Conservation (phyloP, 2,329 filamentous ascomycete genomes). For the Polytolypa hystricis region DNA sequence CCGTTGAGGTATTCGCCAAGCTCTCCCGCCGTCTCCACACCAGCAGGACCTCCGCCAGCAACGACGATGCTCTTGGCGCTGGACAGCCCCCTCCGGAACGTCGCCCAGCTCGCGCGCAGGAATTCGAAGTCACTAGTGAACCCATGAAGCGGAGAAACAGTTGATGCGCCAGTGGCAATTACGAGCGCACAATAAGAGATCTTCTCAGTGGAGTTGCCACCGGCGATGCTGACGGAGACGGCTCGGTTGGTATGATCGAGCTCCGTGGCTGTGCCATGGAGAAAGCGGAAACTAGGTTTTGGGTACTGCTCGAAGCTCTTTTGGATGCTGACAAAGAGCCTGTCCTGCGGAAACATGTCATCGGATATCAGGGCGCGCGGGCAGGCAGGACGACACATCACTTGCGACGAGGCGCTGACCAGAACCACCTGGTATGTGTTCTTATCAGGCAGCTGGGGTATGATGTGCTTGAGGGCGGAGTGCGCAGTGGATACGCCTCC, state of each 20-base stretch:
- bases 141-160: constrained; percentile 35
- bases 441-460: constrained; percentile 23
- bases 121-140: neutral
- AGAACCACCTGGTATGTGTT: constrained; percentile 32
- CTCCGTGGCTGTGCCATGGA: constrained; percentile 29
- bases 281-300: constrained; percentile 27
- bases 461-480: constrained; percentile 42
- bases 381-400: constrained; percentile 34
- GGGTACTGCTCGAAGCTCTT: constrained; percentile 32
- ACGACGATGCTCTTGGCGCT: constrained; percentile 35
- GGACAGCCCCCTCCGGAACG: constrained; percentile 32
- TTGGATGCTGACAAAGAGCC: constrained; percentile 20
- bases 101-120: constrained; percentile 26
- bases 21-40: constrained; percentile 40
- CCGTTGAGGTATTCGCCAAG: constrained; percentile 28
- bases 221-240: constrained; percentile 19
- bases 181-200: constrained; percentile 36
- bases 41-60: constrained; percentile 34
- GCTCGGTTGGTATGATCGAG: constrained; percentile 13
- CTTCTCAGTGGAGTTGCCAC: constrained; percentile 3
- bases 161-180: constrained; percentile 40
- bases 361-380: constrained; percentile 40
- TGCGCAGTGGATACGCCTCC: constrained; percentile 43
- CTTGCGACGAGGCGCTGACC: constrained; percentile 32
- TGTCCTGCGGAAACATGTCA: constrained; percentile 15